phyloP scores from a whole-genome alignment of 2,329 filamentous ascomycete genomes.

The Trichoderma sp. region DNA sequence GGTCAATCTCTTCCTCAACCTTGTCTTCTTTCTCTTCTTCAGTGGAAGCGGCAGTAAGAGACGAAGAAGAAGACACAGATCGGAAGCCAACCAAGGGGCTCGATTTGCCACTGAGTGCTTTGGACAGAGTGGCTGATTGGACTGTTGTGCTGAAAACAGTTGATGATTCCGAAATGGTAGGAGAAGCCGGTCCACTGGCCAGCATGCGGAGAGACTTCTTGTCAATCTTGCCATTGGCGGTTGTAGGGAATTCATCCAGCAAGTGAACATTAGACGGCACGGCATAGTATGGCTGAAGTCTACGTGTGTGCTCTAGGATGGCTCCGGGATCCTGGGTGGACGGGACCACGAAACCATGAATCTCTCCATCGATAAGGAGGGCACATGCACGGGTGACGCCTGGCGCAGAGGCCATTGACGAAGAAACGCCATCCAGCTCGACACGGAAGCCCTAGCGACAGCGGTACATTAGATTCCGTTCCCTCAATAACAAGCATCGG shows the following conservation, averaged over 20 bases:
- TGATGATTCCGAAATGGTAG: conserved; percentile 14
- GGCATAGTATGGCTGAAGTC: conserved; percentile 57
- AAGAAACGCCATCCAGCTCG: conserved; percentile 59
- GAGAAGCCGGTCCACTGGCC: conserved; percentile 29
- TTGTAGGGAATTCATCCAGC: conserved; percentile 50
- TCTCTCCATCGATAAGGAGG: conserved; percentile 48
- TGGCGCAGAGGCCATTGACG: conserved; percentile 49
- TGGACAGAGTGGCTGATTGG: background rate
- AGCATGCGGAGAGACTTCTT: conserved; percentile 48
- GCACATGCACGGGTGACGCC: conserved; percentile 51
- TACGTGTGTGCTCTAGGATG: conserved; percentile 44
- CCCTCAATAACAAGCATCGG: background rate
- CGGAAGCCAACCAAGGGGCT: conserved; percentile 34
- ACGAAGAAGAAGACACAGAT: conserved; percentile 37
- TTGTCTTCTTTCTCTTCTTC: conserved; percentile 30
- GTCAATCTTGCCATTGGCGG: conserved; percentile 59
- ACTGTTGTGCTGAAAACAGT: conserved; percentile 20
- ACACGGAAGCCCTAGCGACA: conserved; percentile 56
- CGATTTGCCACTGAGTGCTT: conserved; percentile 24
- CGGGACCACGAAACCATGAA: conserved; percentile 54
- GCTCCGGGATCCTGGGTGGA: conserved; percentile 38
- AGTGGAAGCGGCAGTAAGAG: conserved; percentile 33
- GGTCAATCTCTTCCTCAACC: conserved; percentile 34
- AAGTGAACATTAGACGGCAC: conserved; percentile 50
- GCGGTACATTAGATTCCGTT: background rate